A percentile compares a stretch with the other conserved stretches of the same genome.
Evolutionary conservation across 2,329 filamentous ascomycete genomes (phyloP).

Genomic region (Plectosphaerella plurivora): DNA sequence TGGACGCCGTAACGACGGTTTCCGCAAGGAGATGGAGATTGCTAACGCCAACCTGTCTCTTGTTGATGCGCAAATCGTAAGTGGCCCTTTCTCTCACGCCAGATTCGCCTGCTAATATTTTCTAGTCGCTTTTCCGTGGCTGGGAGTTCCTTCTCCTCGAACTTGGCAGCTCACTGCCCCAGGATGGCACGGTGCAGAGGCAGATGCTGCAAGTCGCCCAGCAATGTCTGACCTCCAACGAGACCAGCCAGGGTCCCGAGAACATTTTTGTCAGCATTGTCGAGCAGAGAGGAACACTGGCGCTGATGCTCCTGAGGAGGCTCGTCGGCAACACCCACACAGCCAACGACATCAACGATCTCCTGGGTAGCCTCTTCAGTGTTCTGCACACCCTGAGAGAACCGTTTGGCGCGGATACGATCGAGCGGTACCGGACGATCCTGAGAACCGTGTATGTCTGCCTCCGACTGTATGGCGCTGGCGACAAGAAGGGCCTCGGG

Average conservation of each 20-base stretch:
- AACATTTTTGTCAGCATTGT: constrained; percentile 77
- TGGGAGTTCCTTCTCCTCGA: constrained; percentile 89
- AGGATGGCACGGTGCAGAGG: constrained; percentile 52
- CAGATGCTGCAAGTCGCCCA: constrained; percentile 71
- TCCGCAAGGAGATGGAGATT: constrained; percentile 74
- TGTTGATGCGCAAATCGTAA: constrained; percentile 84
- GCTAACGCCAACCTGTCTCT: constrained; percentile 90
- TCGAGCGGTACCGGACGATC: constrained; percentile 75
- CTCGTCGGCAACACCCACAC: constrained; percentile 57
- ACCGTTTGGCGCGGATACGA: constrained; percentile 46
- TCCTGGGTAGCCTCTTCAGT: constrained; percentile 45
- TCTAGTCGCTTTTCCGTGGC: constrained; percentile 72
- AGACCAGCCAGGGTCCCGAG: constrained; percentile 66
- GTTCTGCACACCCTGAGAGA: constrained; percentile 51
- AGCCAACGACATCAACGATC: constrained; percentile 45
- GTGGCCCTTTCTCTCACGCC: constrained; percentile 23
- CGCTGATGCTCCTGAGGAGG: constrained; percentile 76
- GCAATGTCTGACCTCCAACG: constrained; percentile 76
- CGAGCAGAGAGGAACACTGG: constrained; percentile 72
- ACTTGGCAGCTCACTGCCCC: constrained; percentile 62
- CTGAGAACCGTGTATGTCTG: constrained; percentile 82
- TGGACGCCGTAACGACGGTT: constrained; percentile 65
- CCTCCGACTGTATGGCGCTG: constrained; percentile 58
- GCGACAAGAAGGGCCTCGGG: constrained; percentile 19
- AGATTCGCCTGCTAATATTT: constrained; percentile 17